Evolutionary conservation across 805 yeast species (phyloP).

Genomic region (Saccharomyces kudriavzevii): DNA sequence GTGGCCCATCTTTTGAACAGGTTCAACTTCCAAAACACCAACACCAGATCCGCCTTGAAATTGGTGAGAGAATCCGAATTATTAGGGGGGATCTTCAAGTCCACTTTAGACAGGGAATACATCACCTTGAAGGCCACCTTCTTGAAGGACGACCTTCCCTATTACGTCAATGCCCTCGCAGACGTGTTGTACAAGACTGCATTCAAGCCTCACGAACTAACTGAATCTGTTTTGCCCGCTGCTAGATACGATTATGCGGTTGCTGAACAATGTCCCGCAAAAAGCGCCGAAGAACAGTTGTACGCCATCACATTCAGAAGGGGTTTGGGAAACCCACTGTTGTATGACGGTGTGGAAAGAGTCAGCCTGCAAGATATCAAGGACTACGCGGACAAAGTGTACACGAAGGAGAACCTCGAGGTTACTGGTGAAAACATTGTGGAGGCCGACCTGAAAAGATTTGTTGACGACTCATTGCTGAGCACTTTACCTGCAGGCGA

Average conservation of each 20-base stretch:
- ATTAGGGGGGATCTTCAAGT: constrained; percentile 72
- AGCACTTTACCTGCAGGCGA: constrained; percentile 53
- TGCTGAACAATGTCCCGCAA: constrained; percentile 44
- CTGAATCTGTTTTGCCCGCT: constrained; percentile 75
- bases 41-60: constrained; percentile 79
- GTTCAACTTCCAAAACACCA: constrained; percentile 77
- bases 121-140: constrained; percentile 74
- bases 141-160: constrained; percentile 83
- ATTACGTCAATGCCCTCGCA: constrained; percentile 78
- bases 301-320: constrained; percentile 75
- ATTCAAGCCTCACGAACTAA: constrained; percentile 75
- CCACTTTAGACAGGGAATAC: constrained; percentile 74
- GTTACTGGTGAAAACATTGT: constrained; percentile 68
- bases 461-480: constrained; percentile 59
- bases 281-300: constrained; percentile 66
- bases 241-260: constrained; percentile 56
- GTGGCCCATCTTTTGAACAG: constrained; percentile 76
- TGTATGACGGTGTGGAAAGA: constrained; percentile 57
- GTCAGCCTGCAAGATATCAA: constrained; percentile 58
- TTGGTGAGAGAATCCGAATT: constrained; percentile 90
- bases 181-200: constrained; percentile 61
- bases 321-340: constrained; percentile 80
- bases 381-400: constrained; percentile 56
- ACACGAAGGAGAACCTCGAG: constrained; percentile 62
- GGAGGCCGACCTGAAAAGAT: constrained; percentile 58